Evolutionary conservation across 768 basidiomycete genomes (phyloP).

Genomic region (Amanita fuliginea): DNA sequence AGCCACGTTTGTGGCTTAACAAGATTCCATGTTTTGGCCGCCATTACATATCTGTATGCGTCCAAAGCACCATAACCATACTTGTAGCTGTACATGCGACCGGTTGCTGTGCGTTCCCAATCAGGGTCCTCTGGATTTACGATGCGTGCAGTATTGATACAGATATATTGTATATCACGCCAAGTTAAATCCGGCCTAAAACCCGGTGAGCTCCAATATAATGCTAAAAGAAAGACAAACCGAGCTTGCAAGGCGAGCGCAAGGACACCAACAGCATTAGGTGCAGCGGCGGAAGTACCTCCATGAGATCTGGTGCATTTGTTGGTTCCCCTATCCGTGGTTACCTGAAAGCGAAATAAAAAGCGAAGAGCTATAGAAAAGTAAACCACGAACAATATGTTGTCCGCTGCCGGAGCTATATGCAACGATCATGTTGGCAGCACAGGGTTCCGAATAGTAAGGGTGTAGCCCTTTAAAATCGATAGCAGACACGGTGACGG

Average conservation of each 20-base stretch:
- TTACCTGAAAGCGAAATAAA: slow-evolving; percentile 46
- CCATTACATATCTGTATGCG: slow-evolving; percentile 70
- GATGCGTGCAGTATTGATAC: slow-evolving; percentile 60
- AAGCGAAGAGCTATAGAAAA: slow-evolving; percentile 1
- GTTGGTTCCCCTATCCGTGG: slow-evolving; percentile 85
- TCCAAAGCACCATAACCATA: slow-evolving; percentile 92
- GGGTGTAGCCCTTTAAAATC: slow-evolving; percentile 92
- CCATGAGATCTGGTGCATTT: slow-evolving; percentile 78
- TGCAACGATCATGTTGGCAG: slow-evolving; percentile 94
- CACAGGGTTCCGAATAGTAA: slow-evolving; percentile 95
- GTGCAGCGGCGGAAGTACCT: slow-evolving; percentile 96
- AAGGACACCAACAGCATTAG: slow-evolving; percentile 90
- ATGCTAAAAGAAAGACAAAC: slow-evolving; percentile 27
- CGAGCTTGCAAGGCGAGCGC: slow-evolving; percentile 82
- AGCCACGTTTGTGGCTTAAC: slow-evolving; percentile 96
- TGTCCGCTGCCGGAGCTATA: slow-evolving; percentile 93
- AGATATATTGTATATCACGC: slow-evolving; percentile 92
- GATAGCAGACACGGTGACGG: slow-evolving; percentile 90
- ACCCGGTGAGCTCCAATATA: slow-evolving; percentile 4
- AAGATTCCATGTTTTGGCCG: slow-evolving; percentile 70
- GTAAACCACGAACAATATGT: slow-evolving; percentile 62
- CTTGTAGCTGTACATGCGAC: slow-evolving; percentile 70
- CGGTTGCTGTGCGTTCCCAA: slow-evolving; percentile 77
- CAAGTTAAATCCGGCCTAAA: slow-evolving; percentile 85
- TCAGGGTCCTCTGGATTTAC: slow-evolving; percentile 89